Conservation (phyloP, 2,329 filamentous ascomycete species). For the Cladosporium sp. region DNA sequence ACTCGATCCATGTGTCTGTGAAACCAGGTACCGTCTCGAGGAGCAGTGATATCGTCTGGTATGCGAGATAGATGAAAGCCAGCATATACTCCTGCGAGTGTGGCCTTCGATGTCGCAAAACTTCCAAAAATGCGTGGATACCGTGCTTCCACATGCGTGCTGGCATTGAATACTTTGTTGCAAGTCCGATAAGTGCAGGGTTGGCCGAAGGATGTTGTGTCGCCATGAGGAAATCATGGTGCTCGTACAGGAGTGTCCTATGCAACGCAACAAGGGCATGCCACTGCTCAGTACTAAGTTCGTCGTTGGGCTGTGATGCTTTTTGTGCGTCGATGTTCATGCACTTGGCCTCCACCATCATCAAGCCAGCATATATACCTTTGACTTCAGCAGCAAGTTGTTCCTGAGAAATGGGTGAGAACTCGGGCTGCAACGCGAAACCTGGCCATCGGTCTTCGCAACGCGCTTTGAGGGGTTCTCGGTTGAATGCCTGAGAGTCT, state of each 20-base stretch:
- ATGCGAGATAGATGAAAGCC: constrained; percentile 83
- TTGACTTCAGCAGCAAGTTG: constrained; percentile 81
- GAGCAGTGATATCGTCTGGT: constrained; percentile 83
- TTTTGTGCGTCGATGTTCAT: constrained; percentile 52
- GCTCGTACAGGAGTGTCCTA: constrained; percentile 57
- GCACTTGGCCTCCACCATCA: constrained; percentile 77
- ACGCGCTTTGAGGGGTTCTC: background rate
- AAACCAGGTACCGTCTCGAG: constrained; percentile 84
- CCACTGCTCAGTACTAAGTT: constrained; percentile 69
- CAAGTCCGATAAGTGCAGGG: constrained; percentile 64
- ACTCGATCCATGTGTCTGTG: constrained; percentile 90
- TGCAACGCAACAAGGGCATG: constrained; percentile 81
- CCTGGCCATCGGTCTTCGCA: constrained; percentile 3
- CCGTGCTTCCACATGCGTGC: constrained; percentile 92
- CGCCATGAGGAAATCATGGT: constrained; percentile 68
- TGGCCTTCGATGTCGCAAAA: constrained; percentile 70
- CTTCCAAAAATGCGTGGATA: constrained; percentile 58
- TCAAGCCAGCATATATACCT: constrained; percentile 77
- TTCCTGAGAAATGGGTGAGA: constrained; percentile 64
- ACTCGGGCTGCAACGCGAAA: constrained; percentile 25
- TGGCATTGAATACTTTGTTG: constrained; percentile 85
- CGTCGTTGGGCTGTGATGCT: constrained; percentile 52
- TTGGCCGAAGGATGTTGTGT: constrained; percentile 81
- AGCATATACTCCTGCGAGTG: constrained; percentile 84
- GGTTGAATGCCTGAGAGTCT: too few species aligned